Base-by-base conservation (phyloP, 768 basidiomycete genomes). In the Calocybe cyanea region DNA sequence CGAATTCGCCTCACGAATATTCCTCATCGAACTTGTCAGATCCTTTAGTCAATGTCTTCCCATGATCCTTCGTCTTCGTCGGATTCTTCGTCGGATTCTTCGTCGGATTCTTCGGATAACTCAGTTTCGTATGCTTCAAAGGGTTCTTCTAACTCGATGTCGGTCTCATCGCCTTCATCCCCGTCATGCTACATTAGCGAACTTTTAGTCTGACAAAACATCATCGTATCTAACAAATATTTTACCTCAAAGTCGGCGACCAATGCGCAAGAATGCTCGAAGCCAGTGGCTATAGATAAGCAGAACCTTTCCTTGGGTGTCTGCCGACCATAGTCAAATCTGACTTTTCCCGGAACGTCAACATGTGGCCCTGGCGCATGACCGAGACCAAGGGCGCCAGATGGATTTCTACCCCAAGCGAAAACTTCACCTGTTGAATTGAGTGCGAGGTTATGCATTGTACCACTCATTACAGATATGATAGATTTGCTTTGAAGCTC, bases 231-330 rank as follows among this genome's bases (percentile, higher is more conserved):
- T 19, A 28, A 20, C 28, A 4, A 19, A 23, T 41, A 21, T 57
- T 72, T 49, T 46, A 87, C 88, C 70, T 91, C 82, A 20, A 92
- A 69, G 60, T 92, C 88, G 31, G 95, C 83, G 2, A 90, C 88
- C 38, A 97, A 69, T 1, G 92, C 91, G 7, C 92, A 93, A 45
- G 78, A 86, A 57, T 97, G 94, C 93, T 92, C 95, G 8, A 94
- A 93, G 0, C 81, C 76, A 2, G 93, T 89, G 4, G 90, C 77
- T 4, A 84, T 81, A 1, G 77, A 77, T 54, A 95, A 87, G 54
- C 88, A 91, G 57, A 88, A 96, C 52, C 73, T 71, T 38, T 82
- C 70, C 47, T 71, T 78, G 18, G 61, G 63, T 38, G 63, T 67
- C 56, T 72, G 75, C 43, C 63, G 65, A n/a, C 61, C 69, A 51